Conservation (phyloP, 768 basidiomycete species). For the Coprinopsis marcescibilis region DNA sequence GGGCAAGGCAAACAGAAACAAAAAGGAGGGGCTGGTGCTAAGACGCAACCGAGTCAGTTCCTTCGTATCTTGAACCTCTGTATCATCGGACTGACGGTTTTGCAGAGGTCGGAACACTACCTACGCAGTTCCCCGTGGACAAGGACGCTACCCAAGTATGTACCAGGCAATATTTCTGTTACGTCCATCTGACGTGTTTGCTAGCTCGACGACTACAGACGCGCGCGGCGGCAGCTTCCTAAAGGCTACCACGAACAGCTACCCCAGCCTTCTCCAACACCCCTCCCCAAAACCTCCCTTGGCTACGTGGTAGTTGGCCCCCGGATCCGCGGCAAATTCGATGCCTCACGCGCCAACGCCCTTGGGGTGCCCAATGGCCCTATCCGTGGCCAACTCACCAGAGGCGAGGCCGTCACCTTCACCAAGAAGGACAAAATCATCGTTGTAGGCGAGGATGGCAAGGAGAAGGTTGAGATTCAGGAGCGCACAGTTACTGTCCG, state of each 20-base stretch:
- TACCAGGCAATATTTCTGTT: not conserved
- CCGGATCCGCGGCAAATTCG: slow-evolving; percentile 62
- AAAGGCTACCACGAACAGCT: slow-evolving; percentile 32
- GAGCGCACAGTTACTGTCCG: slow-evolving; percentile 36
- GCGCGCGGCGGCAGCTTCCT: slow-evolving; percentile 22
- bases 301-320: slow-evolving; percentile 51
- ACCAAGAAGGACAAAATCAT: slow-evolving; percentile 33
- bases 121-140: not conserved
- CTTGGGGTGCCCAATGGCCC: slow-evolving; percentile 61
- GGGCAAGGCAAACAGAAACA: slow-evolving; percentile 10
- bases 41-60: too few relatives aligned
- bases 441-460: slow-evolving; percentile 23
- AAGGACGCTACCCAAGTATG: not conserved
- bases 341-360: slow-evolving; percentile 53
- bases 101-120: too few relatives aligned
- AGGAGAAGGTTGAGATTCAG: slow-evolving; percentile 10
- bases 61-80: too few relatives aligned
- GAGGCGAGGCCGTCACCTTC: slow-evolving; percentile 59
- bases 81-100: too few relatives aligned
- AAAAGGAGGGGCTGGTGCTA: not conserved
- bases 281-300: slow-evolving; percentile 26
- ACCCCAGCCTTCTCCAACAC: slow-evolving; percentile 25
- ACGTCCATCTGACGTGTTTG: slow-evolving; percentile 6
- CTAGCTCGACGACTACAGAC: slow-evolving; percentile 26
- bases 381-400: slow-evolving; percentile 52